Percentiles rank a stretch among this genome's conserved stretches.
These are phyloP conservation scores for Triticum aestivum DNA, from an alignment of 176 grass and related monocot genomes.

Conservation along the genomic window IWGSC_CS_RefSeq_v2.1 NC_057814.1:73865397-73865896, in stretches of 20 bases:
- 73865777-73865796: not conserved
- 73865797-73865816: not conserved
- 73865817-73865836: not conserved
- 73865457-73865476: constrained; percentile 75
- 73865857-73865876: not conserved
- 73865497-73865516: constrained; percentile 94
- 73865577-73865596: constrained; percentile 77
- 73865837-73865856: not conserved
- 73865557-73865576: constrained; percentile 88
- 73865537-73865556: constrained; percentile 82
- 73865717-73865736: constrained; percentile 89
- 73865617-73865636: constrained; percentile 46
- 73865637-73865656: too few species aligned
- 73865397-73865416: constrained; percentile 4
- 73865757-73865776: not conserved
- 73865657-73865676: too few species aligned
- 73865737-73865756: constrained; percentile 28
- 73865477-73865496: constrained; percentile 69
- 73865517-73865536: constrained; percentile 98
- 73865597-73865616: constrained; percentile 61
- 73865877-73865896: not conserved
- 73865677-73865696: not conserved
- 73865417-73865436: constrained; percentile 65
- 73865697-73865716: constrained; percentile 64
- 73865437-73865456: constrained; percentile 72